Base-by-base conservation (phyloP, 345 rosid genomes). In the Salix dunnii region DNA sequence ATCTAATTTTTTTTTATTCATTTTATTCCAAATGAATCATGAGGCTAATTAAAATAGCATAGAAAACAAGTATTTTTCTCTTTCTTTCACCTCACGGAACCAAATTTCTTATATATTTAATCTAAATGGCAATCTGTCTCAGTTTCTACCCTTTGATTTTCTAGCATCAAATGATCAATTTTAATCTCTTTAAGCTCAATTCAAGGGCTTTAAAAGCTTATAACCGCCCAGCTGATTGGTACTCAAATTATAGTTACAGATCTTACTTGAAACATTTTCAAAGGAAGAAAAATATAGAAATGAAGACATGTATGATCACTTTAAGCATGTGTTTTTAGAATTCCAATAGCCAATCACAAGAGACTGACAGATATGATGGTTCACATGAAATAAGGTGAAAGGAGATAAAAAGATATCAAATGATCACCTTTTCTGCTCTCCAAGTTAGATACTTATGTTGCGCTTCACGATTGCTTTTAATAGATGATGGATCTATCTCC, bases 351-450 rank as follows among this genome's bases (percentile, higher is more conserved):
- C 12, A 3, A 40, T 36, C 46, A 76, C 5, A 38, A 40, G 30
- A 67, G 51, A 64, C n/a, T 53, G 12, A 63, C 20, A 25, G 76
- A 40, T 38, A 62, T 46, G 46, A 80, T 40, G 27, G n/a, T 25
- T 21, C 62, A 10, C 48, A 36, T 61, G 23, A 70, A 21, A 70
- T 46, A 14, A 46, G 51, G 51, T 46, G 14, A 51, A n/a, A 51
- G 8, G 3, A 51, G 33, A 49, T 43, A 28, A 13, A 53, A 49
- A 17, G 7, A 28, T 3, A 71, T 14, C 25, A 4, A 46, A 51
- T 16, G 72, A 66, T 63, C 49, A 89, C 96, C 90, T 89, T 89
- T 82, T 89, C 90, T 31, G 89, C 90, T 84, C 96, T 88, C 93
- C 96, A 91, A 12, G 89, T 85, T 25, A 89, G 82, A 78, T 91